These are phyloP conservation scores for Fomitopsis serialis DNA, from an alignment of 768 basidiomycete species.

Conservation along the genomic window DNA sequence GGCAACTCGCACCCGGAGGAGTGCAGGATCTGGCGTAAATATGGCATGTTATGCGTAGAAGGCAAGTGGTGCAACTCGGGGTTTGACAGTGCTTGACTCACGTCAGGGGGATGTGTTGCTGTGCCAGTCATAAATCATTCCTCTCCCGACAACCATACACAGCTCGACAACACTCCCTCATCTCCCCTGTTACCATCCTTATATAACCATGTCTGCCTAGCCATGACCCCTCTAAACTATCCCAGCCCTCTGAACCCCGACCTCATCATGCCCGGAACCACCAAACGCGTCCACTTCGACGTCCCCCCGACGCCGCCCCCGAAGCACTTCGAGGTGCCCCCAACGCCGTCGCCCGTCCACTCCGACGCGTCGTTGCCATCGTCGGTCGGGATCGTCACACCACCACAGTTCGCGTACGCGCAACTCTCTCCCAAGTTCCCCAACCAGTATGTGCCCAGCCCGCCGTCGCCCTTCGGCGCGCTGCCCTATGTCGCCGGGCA, in stretches of 20 bases:
- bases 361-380: conserved; percentile 14
- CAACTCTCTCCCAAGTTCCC: background rate
- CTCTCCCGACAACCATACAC: background rate
- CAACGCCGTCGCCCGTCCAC: conserved; percentile 17
- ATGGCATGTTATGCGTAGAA: background rate
- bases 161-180: background rate
- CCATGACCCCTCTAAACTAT: background rate
- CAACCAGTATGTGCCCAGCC: conserved; percentile 1
- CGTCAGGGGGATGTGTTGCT: background rate
- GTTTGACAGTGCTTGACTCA: background rate
- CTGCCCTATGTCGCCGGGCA: conserved; percentile 3
- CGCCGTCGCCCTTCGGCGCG: conserved; percentile 3
- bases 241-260: background rate
- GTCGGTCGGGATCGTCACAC: conserved; percentile 17
- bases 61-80: background rate
- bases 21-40: background rate
- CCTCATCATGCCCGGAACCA: conserved; percentile 14
- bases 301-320: conserved; percentile 17
- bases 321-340: conserved; percentile 8
- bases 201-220: background rate
- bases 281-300: conserved; percentile 20
- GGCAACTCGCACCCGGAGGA: background rate
- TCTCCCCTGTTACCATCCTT: background rate
- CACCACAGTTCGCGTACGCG: conserved; percentile 12
- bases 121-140: background rate